A percentile compares a stretch with the other conserved stretches of the same genome.
These are phyloP conservation scores for Pichia paraexigua DNA, from an alignment of 805 yeast species.

Conservation along the genomic window DNA sequence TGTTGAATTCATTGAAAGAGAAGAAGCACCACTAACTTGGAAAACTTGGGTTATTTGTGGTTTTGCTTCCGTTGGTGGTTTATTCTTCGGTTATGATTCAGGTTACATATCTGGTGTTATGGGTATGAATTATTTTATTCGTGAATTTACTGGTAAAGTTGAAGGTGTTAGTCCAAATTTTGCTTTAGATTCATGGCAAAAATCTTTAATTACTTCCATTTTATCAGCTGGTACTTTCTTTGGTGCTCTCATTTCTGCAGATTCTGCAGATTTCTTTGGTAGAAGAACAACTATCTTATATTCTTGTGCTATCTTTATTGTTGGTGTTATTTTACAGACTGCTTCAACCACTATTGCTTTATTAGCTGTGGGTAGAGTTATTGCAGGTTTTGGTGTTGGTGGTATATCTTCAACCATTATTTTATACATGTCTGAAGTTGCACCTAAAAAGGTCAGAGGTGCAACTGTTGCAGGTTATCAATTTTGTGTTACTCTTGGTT, in stretches of 20 bases:
- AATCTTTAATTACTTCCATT: slow-evolving; percentile 57
- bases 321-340: slow-evolving; percentile 43
- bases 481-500: slow-evolving; percentile 56
- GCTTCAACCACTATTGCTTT: slow-evolving; percentile 39
- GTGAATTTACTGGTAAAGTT: slow-evolving; percentile 27
- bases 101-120: slow-evolving; percentile 60
- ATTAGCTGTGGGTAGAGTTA: slow-evolving; percentile 58
- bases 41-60: slow-evolving; percentile 36
- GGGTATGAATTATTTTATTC: slow-evolving; percentile 47
- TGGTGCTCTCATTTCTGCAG: slow-evolving; percentile 60
- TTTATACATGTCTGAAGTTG: slow-evolving; percentile 69
- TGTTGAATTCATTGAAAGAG: slow-evolving; percentile 9
- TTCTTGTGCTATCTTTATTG: slow-evolving; percentile 37
- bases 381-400: slow-evolving; percentile 77
- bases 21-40: slow-evolving; percentile 32
- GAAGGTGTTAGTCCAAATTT: slow-evolving; percentile 15
- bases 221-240: slow-evolving; percentile 63
- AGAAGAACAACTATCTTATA: slow-evolving; percentile 39
- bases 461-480: slow-evolving; percentile 71
- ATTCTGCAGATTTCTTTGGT: slow-evolving; percentile 39
- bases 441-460: slow-evolving; percentile 75
- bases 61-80: slow-evolving; percentile 63
- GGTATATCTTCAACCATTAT: slow-evolving; percentile 71
- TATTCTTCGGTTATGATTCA: slow-evolving; percentile 61
- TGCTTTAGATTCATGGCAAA: slow-evolving; percentile 25